A percentile compares a stretch with the other conserved stretches of the same genome.
Conservation (phyloP, 208 protist species). For the Trypanosoma cruzi region DNA sequence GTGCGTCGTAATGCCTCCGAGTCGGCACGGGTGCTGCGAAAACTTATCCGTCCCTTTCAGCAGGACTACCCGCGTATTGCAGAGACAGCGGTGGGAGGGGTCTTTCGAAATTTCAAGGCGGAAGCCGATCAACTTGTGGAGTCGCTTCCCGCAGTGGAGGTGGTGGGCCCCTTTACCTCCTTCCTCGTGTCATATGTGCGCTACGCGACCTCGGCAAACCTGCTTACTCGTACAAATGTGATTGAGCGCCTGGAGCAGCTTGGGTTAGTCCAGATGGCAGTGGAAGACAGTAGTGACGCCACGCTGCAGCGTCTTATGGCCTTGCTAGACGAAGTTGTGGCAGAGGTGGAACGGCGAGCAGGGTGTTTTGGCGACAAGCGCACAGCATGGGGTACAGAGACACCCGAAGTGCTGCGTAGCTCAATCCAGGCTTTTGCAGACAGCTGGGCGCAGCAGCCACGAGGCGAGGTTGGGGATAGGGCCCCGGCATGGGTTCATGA, state of each 20-base stretch:
- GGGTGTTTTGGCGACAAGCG: slow-evolving; percentile 44
- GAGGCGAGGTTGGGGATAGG: slow-evolving; percentile 28
- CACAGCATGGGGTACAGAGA: slow-evolving; percentile 54
- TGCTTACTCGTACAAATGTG: slow-evolving; percentile 70
- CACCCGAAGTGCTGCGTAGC: slow-evolving; percentile 48
- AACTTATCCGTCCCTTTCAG: slow-evolving; percentile 78
- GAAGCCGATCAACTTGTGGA: slow-evolving; percentile 72
- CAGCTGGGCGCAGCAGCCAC: slow-evolving; percentile 16
- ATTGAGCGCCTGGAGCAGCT: slow-evolving; percentile 64
- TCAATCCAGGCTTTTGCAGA: slow-evolving; percentile 64
- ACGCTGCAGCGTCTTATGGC: slow-evolving; percentile 68
- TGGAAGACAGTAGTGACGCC: slow-evolving; percentile 59
- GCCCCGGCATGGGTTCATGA: slow-evolving; percentile 85
- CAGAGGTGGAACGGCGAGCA: slow-evolving; percentile 53
- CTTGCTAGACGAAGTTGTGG: slow-evolving; percentile 71
- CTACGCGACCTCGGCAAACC: slow-evolving; percentile 56
- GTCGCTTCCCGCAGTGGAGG: slow-evolving; percentile 46
- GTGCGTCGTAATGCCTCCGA: slow-evolving; percentile 72
- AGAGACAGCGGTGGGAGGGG: slow-evolving; percentile 62
- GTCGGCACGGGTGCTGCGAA: slow-evolving; percentile 60
- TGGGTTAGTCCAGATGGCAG: slow-evolving; percentile 53
- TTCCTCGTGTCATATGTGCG: slow-evolving; percentile 79
- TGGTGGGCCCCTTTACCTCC: slow-evolving; percentile 78
- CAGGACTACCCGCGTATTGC: slow-evolving; percentile 72
- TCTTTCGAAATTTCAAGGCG: slow-evolving; percentile 78